A percentile compares a stretch with the other conserved stretches of the same genome.
Conservation (phyloP, 139 green algal genomes). For the Diplosphaera chodatii region DNA sequence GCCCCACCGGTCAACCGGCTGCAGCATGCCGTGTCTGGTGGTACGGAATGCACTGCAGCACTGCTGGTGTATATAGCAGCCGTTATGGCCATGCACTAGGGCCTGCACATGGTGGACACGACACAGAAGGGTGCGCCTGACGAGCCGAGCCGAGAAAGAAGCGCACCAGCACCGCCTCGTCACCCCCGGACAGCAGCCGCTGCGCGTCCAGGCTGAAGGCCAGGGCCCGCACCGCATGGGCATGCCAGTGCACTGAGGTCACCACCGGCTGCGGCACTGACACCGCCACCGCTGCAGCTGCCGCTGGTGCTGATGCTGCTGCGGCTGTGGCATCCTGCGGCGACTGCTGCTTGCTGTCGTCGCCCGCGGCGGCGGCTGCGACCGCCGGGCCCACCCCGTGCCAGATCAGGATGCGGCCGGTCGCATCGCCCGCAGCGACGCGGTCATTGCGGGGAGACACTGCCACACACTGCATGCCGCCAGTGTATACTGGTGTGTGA, state of each 20-base stretch:
- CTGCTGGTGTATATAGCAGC: too few species aligned
- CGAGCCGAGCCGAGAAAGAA: not conserved
- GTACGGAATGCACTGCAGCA: too few species aligned
- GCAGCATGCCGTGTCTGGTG: too few species aligned
- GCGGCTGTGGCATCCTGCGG: not conserved
- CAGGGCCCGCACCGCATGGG: constrained; percentile 56
- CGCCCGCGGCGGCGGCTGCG: not conserved
- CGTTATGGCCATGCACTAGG: too few species aligned
- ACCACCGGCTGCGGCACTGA: constrained; percentile 1
- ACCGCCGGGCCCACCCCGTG: constrained; percentile 35
- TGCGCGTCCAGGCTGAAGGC: constrained; percentile 65
- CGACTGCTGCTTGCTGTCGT: not conserved
- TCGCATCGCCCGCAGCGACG: constrained; percentile 68
- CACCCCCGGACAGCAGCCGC: constrained; percentile 76
- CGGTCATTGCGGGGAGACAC: constrained; percentile 41
- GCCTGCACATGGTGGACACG: too few species aligned
- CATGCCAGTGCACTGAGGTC: constrained; percentile 84
- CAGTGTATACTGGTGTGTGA: too few species aligned
- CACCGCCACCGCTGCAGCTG: not conserved
- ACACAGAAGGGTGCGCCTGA: not conserved
- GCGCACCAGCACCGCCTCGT: constrained; percentile 71
- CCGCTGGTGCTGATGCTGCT: constrained; percentile 1
- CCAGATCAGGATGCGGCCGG: constrained; percentile 75
- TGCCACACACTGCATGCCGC: constrained; percentile 49
- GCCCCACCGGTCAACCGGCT: too few species aligned